phyloP scores from a whole-genome alignment of 1,284 basidiomycete species.

The Ceratobasidium sp. region DNA sequence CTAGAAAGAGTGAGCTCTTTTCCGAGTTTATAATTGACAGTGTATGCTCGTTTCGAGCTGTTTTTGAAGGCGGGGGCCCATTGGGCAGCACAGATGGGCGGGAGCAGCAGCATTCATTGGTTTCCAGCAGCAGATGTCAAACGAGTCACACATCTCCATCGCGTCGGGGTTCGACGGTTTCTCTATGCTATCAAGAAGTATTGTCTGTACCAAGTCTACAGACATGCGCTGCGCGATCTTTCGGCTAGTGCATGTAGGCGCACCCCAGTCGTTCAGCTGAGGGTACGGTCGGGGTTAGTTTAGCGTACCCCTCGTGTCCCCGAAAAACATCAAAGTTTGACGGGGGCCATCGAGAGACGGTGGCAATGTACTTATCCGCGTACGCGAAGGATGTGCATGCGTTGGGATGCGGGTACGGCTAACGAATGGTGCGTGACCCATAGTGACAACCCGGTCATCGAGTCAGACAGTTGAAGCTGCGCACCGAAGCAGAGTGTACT shows the following conservation, averaged over 20 bases:
- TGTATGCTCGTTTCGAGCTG: not conserved
- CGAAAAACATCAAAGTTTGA: not conserved
- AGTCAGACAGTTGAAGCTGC: not conserved
- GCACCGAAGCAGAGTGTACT: not conserved
- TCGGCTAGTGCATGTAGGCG: not conserved
- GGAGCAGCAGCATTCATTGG: not conserved
- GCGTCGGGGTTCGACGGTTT: not conserved
- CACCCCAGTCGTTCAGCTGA: slow-evolving; percentile 4
- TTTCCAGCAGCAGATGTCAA: not conserved
- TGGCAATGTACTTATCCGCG: not conserved
- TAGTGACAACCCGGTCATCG: not conserved
- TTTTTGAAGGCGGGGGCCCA: no score
- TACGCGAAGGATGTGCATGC: not conserved
- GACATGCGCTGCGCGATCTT: slow-evolving; percentile 1
- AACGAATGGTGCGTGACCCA: not conserved
- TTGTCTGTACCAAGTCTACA: not conserved
- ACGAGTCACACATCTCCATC: not conserved
- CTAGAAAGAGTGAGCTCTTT: not conserved
- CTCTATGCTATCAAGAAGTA: not conserved
- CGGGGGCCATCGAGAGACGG: not conserved
- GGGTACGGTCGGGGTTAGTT: not conserved
- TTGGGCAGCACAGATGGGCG: not conserved
- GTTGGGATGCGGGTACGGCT: not conserved
- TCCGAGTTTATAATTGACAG: not conserved
- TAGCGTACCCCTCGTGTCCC: not conserved